Base-by-base conservation (phyloP, 345 rosid species). In the Gossypium thurberi region DNA sequence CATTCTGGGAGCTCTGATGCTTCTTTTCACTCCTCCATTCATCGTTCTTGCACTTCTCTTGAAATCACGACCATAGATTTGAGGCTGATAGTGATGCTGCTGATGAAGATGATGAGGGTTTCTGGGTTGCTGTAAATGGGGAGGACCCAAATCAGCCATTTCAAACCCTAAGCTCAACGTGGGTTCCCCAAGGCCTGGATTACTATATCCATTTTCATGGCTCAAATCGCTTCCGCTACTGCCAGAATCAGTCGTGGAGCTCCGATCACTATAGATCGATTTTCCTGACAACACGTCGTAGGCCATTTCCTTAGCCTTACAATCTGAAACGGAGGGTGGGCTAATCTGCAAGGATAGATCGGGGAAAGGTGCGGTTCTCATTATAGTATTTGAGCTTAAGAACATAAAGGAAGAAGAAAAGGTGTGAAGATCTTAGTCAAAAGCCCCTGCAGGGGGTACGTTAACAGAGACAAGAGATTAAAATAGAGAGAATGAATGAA, bases 341-440 rank as follows among this genome's bases (percentile, higher is more conserved):
- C 97, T 90, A 81, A 94, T 94, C 82, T 92, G 93, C 78, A 94
- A 82, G 10, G 98, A 92, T 72, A 94, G 98, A 83, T 92, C 97
- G 66, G 92, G 95, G 47, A 90, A 73, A 72, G 74, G 44, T n/a
- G 74, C 40, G 37, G 61, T 68, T 78, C 78, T 79, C 84, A 73
- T 89, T 52, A 71, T 74, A 9, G 65, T 50, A 75, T 70, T 82
- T 65, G 73, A 75, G 78, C 68, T 81, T 67, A 88, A 71, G 78
- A 82, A 80, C 81, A 81, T 77, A 78, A 76, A 47, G 14, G 51
- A 47, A 3, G 4, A 18, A 20, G 76, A 60, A 33, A 37, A 73
- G 46, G 48, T 21, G 59, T 21, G 46, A 64, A 37, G 63, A 63
- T 74, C 52, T 70, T 46, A 71, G 75, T 73, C 77, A 47, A 58